Base-by-base conservation (phyloP, 768 basidiomycete genomes). In the Dentipellis sp. region DNA sequence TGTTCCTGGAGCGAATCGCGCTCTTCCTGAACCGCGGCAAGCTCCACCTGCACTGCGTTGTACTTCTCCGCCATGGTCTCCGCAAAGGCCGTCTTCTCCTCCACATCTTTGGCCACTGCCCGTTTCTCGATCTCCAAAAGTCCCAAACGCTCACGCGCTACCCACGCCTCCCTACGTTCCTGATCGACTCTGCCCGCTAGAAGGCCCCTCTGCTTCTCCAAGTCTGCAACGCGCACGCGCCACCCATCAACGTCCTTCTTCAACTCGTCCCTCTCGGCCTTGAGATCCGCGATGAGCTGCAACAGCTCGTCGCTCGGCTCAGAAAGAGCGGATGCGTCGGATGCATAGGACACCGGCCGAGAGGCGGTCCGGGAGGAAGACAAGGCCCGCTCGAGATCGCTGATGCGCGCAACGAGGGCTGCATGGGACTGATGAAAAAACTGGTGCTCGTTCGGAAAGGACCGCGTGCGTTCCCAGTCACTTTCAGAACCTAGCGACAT, bases 171-270 rank as follows among this genome's bases (percentile, higher is more conserved):
- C 53, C 84, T 78, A 22, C 88, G 77, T 71, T 93, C 91, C n/a
- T 72, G 75, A 47, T 92, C 89, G 12, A 91, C 76, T 10, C 87
- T 75, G 58, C 79, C 80, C 22, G 81, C 77, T 51, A 95, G 78
- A 38, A 83, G 71, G 42, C 75, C 72, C 21, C 83, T 70, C 61
- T 85, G 84, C 55, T 80, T 83, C 63, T 95, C 90, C 63, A 91
- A 75, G 64, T 88, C 86, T 12, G 74, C 75, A 49, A 93, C 88
- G 21, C 94, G 78, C 36, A 71, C 76, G 58, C 88, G 78, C 91
- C 93, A 95, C 0, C 87, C 88, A 61, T 92, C 87, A 0, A 93
- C 84, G 68, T 97, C 94, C 52, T 83, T 81, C 67, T 86, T 86
- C 52, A 97, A 75, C 57, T 92, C 87, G 64, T 98, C 94, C 34